Evolutionary conservation across 345 rosid species (phyloP).

Genomic region (Eucalyptus curtisii): DNA sequence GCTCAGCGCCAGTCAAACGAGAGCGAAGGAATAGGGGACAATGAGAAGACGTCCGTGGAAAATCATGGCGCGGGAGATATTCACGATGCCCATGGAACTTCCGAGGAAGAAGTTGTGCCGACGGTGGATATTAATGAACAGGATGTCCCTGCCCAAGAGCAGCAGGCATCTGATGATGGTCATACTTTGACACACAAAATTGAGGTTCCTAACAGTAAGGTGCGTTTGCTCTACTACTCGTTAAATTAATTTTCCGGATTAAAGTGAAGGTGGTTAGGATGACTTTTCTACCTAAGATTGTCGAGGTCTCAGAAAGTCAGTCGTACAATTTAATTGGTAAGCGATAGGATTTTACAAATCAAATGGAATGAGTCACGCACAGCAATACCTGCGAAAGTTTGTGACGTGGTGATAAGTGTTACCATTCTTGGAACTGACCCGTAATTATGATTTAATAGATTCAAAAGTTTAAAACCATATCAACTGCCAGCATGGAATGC

Average conservation of each 20-base stretch:
- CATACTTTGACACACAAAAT: constrained; percentile 36
- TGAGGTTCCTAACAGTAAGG: constrained; percentile 90
- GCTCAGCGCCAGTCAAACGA: constrained; percentile 1
- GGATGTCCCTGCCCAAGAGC: background rate
- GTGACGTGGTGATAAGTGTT: background rate
- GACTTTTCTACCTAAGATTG: background rate
- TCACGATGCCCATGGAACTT: constrained; percentile 7
- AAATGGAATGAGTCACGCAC: background rate
- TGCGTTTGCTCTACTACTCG: background rate
- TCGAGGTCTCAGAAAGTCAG: background rate
- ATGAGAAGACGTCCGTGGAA: background rate
- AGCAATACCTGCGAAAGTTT: background rate
- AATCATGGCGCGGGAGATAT: background rate
- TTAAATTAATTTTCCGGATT: background rate
- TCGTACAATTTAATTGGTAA: background rate
- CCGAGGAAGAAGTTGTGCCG: constrained; percentile 10
- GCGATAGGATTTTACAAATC: background rate
- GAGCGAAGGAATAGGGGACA: background rate
- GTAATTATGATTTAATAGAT: background rate
- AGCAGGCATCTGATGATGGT: constrained; percentile 9
- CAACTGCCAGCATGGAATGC: background rate
- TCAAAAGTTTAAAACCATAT: background rate
- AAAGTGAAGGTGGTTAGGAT: background rate
- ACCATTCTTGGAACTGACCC: background rate
- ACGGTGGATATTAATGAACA: background rate